A percentile compares a stretch with the other conserved stretches of the same genome.
These are phyloP conservation scores for Nidularia sp. DNA, from an alignment of 768 basidiomycete genomes.

Conservation along the genomic window DNA sequence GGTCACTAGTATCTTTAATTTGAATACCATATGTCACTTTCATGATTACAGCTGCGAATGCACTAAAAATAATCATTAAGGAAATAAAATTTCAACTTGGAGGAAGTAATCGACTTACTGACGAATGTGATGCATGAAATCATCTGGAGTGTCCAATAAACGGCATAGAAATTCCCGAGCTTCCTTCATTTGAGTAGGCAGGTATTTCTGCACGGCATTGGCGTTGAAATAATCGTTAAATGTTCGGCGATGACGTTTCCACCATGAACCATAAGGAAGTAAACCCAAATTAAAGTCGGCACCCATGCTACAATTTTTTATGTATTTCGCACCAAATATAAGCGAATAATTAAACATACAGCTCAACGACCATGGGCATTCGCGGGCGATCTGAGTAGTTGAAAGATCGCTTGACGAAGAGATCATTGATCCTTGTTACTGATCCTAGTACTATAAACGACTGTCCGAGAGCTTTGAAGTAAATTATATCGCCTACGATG, in stretches of 20 bases:
- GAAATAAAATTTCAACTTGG: neutral
- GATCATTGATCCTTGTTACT: conserved; percentile 34
- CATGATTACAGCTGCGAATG: conserved; percentile 39
- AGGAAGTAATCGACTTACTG: conserved; percentile 10
- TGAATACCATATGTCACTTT: conserved; percentile 29
- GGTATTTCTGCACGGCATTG: conserved; percentile 31
- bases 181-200: conserved; percentile 40
- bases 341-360: conserved; percentile 25
- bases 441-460: conserved; percentile 16
- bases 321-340: neutral
- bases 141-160: conserved; percentile 31
- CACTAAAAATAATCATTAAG: conserved; percentile 16
- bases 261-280: conserved; percentile 33
- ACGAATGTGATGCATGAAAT: conserved; percentile 11
- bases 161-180: conserved; percentile 37
- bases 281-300: conserved; percentile 41
- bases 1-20: conserved; percentile 23
- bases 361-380: conserved; percentile 44
- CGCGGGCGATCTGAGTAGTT: conserved; percentile 50
- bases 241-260: conserved; percentile 43
- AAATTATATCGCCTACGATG: neutral
- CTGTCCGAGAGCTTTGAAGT: conserved; percentile 13
- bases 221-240: conserved; percentile 50
- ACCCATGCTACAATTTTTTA: conserved; percentile 10
- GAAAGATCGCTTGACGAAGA: conserved; percentile 49